Evolutionary conservation across 345 rosid genomes (phyloP), one percentile per base, ranked within the genome.

Genomic region (Pistacia integerrima): DNA sequence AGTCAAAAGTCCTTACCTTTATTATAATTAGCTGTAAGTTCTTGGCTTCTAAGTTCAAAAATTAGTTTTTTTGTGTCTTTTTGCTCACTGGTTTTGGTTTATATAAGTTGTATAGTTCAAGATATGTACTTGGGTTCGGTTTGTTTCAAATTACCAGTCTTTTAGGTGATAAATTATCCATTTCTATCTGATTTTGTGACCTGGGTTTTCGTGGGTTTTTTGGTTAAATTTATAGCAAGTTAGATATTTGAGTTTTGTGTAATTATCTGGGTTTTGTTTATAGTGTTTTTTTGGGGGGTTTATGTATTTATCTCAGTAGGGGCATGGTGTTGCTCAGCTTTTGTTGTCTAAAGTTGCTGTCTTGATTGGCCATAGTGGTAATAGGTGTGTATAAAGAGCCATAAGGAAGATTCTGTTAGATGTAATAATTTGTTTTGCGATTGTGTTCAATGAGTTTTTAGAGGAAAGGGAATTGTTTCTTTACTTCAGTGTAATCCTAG

Each of bases 1-100:
- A 13, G 48, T 66, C 68, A 46, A 78, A 81, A n/a, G 10, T 64
- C 52, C 0, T 79, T 2, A 36, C 64, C 70, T 78, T 74, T 75
- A 12, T 46, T 3, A 25, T 44, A 36, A 55, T 67, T 52, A 48
- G 66, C 28, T 20, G 54, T 41, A 22, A 69, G 57, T 67, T 67
- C 20, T 38, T 25, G 64, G 22, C 64, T 25, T 72, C 69, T 59
- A 73, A 78, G 72, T 76, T 61, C 28, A 33, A 17, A 7, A 7
- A 20, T 46, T 28, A 36, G 57, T 62, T 70, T 52, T 20, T 59
- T 20, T 56, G 41, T 55, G 66, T 6, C 5, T 51, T 61, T 49
- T 20, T 63, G 73, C 48, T 28, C 2, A 18, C 49, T 65, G 28
- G 75, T 35, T 76, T 74, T 70, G 5, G 44, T 69, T 72, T 68